phyloP scores from a whole-genome alignment of 306 rosid genomes.

The Notholithocarpus densiflorus region DNA sequence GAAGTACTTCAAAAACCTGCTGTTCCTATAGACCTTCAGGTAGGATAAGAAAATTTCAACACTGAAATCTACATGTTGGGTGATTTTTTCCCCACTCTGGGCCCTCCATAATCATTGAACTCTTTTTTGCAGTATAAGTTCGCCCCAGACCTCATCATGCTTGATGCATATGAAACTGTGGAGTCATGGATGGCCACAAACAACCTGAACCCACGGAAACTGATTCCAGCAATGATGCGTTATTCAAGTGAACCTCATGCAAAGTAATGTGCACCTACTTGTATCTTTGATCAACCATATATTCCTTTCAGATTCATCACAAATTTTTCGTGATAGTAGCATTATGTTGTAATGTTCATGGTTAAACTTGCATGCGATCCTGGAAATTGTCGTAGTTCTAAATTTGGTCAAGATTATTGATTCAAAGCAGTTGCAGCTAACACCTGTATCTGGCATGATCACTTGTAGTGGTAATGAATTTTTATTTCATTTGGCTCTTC shows the following conservation, averaged over 20 bases:
- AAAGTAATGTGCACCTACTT: conserved; percentile 49
- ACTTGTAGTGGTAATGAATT: background rate
- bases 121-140: conserved; percentile 72
- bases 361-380: background rate
- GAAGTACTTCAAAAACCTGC: conserved; percentile 90
- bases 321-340: background rate
- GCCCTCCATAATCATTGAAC: conserved; percentile 5
- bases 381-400: background rate
- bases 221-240: conserved; percentile 99
- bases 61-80: conserved; percentile 4
- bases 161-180: conserved; percentile 97
- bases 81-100: conserved; percentile 7
- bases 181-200: conserved; percentile 94
- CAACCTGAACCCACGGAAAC: conserved; percentile 90
- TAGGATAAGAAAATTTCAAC: conserved; percentile 23
- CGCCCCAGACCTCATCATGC: conserved; percentile 94
- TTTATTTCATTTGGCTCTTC: background rate
- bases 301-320: conserved; percentile 10
- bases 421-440: background rate
- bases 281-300: conserved; percentile 25
- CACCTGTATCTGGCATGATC: background rate
- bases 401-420: background rate
- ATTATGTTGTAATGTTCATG: background rate
- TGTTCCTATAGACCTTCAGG: conserved; percentile 85
- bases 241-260: conserved; percentile 99